phyloP scores from a whole-genome alignment of 129 eudicot genomes.

The Glebionis coronaria region DNA sequence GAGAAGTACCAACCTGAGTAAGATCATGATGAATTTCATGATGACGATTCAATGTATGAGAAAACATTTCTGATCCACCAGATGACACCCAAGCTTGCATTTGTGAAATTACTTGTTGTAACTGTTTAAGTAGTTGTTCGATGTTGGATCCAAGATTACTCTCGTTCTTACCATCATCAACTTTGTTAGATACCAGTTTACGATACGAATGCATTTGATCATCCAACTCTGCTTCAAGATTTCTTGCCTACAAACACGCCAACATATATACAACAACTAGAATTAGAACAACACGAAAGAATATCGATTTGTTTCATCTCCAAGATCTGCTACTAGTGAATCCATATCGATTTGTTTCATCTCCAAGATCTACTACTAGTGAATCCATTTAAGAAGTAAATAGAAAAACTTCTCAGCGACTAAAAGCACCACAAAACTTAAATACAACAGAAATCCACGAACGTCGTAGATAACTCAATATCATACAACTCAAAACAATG shows the following conservation, averaged over 20 bases:
- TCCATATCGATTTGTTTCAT: too few relatives aligned
- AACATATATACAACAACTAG: constrained; percentile 1
- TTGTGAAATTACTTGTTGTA: constrained; percentile 80
- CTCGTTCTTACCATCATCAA: constrained; percentile 48
- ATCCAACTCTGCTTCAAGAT: constrained; percentile 96
- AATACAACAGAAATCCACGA: too few relatives aligned
- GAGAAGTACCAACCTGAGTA: constrained; percentile 58
- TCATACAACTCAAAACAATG: too few relatives aligned
- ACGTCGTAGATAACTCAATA: too few relatives aligned
- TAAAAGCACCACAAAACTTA: too few relatives aligned
- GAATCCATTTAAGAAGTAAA: too few relatives aligned
- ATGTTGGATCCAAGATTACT: constrained; percentile 70
- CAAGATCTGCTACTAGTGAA: too few relatives aligned
- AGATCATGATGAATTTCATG: constrained; percentile 95
- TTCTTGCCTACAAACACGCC: constrained; percentile 68
- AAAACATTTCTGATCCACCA: constrained; percentile 90
- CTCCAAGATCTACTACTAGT: too few relatives aligned
- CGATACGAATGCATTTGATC: constrained; percentile 92
- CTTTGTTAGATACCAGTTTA: constrained; percentile 66
- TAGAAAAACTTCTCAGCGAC: too few relatives aligned
- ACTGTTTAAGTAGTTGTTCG: constrained; percentile 75
- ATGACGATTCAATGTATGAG: constrained; percentile 97
- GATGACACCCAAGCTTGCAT: constrained; percentile 99
- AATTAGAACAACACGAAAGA: neutral
- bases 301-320: too few relatives aligned